Evolutionary conservation across 129 eudicot genomes (phyloP).

Genomic region (Arctium lappa): DNA sequence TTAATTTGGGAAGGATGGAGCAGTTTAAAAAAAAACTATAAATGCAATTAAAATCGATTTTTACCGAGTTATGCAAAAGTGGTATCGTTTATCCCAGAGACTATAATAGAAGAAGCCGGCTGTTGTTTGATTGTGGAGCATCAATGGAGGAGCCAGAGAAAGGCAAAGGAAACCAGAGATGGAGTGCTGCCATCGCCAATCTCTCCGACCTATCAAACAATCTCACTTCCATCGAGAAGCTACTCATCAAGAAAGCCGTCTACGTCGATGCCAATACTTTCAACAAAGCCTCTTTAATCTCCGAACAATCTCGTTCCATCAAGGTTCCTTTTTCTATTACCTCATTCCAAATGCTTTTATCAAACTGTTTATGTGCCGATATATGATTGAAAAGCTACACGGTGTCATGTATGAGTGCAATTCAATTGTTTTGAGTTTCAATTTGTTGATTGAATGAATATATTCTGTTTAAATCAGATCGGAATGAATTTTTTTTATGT

Average conservation of each 20-base stretch:
- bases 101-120: not conserved
- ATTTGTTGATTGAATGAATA: not conserved
- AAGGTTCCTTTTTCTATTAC: slow-evolving; percentile 37
- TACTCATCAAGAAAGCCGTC: slow-evolving; percentile 54
- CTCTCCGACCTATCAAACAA: slow-evolving; percentile 53
- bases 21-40: not conserved
- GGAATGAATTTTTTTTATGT: too few species aligned
- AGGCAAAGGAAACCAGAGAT: slow-evolving; percentile 56
- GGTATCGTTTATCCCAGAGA: not conserved
- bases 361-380: not conserved
- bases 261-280: slow-evolving; percentile 63
- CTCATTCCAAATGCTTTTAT: not conserved
- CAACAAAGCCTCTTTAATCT: slow-evolving; percentile 59
- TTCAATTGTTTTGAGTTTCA: not conserved
- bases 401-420: too few species aligned
- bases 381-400: too few species aligned
- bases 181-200: slow-evolving; percentile 64
- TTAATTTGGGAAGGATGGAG: too few species aligned
- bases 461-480: too few species aligned
- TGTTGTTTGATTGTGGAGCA: not conserved
- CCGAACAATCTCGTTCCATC: slow-evolving; percentile 64
- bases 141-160: slow-evolving; percentile 48
- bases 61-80: not conserved
- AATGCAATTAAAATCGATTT: not conserved
- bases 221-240: slow-evolving; percentile 58